Base-by-base conservation (phyloP, 2,329 filamentous ascomycete genomes). In the Penicillium occitanis region DNA sequence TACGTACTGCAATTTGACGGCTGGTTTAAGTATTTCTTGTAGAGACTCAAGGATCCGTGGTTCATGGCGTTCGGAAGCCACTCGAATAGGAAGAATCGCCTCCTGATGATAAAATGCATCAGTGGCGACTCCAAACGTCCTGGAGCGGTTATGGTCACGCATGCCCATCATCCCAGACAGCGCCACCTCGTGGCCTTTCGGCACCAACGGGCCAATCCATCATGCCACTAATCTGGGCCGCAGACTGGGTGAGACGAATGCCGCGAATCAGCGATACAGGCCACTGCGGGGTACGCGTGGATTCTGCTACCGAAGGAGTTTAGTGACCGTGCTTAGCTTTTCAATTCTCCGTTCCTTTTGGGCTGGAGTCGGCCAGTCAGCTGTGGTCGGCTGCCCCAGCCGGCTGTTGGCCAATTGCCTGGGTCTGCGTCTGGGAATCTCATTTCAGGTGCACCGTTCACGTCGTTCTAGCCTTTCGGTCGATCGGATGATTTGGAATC, bases 311-410 rank as follows among this genome's bases (percentile, higher is more conserved):
- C 1, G 5, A 30, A 57, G 3, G 1, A 40, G 53, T 40, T 37
- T 57, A 40, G 53, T 37, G 33, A 22, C 53, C 25, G 53, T 57
- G 51, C 53, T 37, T 57, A 57, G 53, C 53, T 57, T 57, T 57
- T 57, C 19, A 57, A 22, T 57, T 57, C 22, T 40, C 53, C 53
- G 53, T 57, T 37, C 19, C n/a, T 19, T 19, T 1, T 55, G 30
- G 46, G 22, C 19, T 14, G 10, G 28, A 53, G 7, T 13, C 14
- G 17, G 28, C 50, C 50, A 53, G 14, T n/a, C 28, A 53, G 14
- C 10, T 22, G 11, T 14, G n/a, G 53, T 40, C 30, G 51, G 51
- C n/a, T 37, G 30, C 30, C 14, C 37, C 17, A 22, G 13, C 25
- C 48, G 48, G 48, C 13, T 50, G 22, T 51, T 51, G 22, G 13